Percentiles rank a stretch among this genome's conserved stretches.
These are phyloP conservation scores for Aureobasidium leucospermi DNA, from an alignment of 2,329 filamentous ascomycete genomes.

Conservation along the genomic window DNA sequence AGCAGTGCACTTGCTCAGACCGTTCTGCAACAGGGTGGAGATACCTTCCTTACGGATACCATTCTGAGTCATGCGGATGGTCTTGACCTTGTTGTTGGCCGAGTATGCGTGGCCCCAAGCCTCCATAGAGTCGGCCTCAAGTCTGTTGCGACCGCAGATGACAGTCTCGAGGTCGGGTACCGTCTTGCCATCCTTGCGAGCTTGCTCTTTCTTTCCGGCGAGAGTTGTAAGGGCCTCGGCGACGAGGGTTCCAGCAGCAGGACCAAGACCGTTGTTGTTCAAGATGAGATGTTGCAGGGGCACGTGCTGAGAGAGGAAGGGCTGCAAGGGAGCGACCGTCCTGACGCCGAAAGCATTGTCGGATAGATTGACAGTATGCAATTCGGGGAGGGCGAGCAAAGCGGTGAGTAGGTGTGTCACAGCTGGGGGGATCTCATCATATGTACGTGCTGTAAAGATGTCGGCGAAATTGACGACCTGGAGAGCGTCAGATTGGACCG, in stretches of 20 bases:
- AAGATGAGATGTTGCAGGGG: conserved; percentile 91
- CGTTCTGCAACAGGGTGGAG: conserved; percentile 68
- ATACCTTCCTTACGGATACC: conserved; percentile 94
- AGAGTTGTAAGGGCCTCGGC: conserved; percentile 80
- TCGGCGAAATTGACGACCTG: conserved; percentile 84
- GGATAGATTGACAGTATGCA: conserved; percentile 89
- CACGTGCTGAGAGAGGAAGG: conserved; percentile 80
- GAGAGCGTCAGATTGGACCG: conserved; percentile 1
- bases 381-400: conserved; percentile 74
- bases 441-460: conserved; percentile 91
- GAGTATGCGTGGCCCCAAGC: conserved; percentile 87
- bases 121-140: conserved; percentile 93
- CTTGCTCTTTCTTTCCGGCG: conserved; percentile 74
- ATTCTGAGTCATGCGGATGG: conserved; percentile 96
- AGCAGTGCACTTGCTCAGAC: conserved; percentile 61
- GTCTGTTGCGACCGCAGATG: conserved; percentile 88
- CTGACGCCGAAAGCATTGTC: conserved; percentile 98
- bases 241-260: conserved; percentile 79
- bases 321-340: conserved; percentile 84
- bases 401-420: conserved; percentile 78
- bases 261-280: conserved; percentile 97
- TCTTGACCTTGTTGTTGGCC: conserved; percentile 70
- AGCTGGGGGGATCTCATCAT: conserved; percentile 88
- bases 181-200: conserved; percentile 60
- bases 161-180: conserved; percentile 90